Evolutionary conservation across 116 monocot species (phyloP), one percentile per base, ranked within the genome.

Genomic region (Papilionanthe hybrid): DNA sequence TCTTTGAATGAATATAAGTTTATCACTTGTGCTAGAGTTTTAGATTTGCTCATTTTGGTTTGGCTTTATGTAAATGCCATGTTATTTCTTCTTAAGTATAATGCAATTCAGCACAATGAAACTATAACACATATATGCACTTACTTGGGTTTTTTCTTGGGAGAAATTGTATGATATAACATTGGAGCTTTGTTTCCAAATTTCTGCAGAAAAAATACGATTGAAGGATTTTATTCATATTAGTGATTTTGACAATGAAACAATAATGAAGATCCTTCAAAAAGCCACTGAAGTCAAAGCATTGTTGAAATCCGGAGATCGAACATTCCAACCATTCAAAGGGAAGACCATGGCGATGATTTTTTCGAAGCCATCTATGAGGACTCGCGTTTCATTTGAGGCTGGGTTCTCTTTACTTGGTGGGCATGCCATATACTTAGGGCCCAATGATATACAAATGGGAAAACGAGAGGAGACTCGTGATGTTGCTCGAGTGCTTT

Each of bases 311-410:
- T 94, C 93, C 60, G 98, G 98, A 77, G 90, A 98, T 27, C 87
- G 86, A 50, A 53, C 85, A 32, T 98, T 91, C 78, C 94, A 81
- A 22, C 98, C 98, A 23, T 98, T 98, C 78, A 93, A 94, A 79
- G 98, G 98, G 72, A 98, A 90, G 82, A 89, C 91, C 66, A 87
- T 98, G 93, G 94, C 93, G 22, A 93, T 98, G 98, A 98, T 98
- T 57, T 98, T 98, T 87, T 75, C 92, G 42, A 97, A 97, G 75
- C 94, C 98, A 78, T 94, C 98, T 9, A 94, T 98, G 94, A 81
- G 94, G 66, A 94, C 98, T 28, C 86, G 94, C 58, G 98, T 98
- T 71, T 98, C 98, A 22, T 98, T 98, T 85, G 98, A 98, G 72
- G 87, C 94, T 27, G 98, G 98, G 10, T 98, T 98, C 86, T 93